Evolutionary conservation across 768 basidiomycete genomes (phyloP), one percentile per base, ranked within the genome.

Genomic region (Auricularia heimuer): DNA sequence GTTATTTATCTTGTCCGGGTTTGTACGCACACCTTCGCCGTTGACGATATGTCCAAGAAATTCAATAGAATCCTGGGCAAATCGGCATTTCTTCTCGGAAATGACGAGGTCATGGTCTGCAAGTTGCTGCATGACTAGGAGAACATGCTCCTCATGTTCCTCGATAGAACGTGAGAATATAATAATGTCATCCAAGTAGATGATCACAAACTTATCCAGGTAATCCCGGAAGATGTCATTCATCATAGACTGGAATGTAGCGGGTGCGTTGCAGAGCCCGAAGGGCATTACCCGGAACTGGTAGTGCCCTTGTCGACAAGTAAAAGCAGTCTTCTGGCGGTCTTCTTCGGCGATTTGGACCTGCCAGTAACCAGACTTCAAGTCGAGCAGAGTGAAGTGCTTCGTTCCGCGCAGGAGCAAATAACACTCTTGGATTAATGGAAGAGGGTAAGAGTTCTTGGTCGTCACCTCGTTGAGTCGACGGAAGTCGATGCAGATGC

Each of bases 161-260:
- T 76, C 75, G 2, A 78, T 65, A 0, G 73, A 68, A 14, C 76
- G 64, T 0, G 75, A 77, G 66, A 67, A 81, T 0, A 81, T 69
- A 51, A 81, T 76, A 2, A 81, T 75, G 67, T 82, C 77, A 65
- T 82, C 80, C 0, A 82, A 67, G 64, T 81, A 82, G 1, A 78
- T 73, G 58, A 81, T 75, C 7, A 81, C 42, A 64, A 78, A 81
- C 10, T 54, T 33, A 0, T 79, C 78, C 3, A 83, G 76, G n/a
- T 69, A 61, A 1, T 78, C 73, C 1, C 71, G 65, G 60, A 83
- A 80, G 21, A 81, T 73, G 2, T 66, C 36, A 0, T 72, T 80
- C 77, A 82, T 81, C 0, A 83, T 66, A 0, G 73, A 37, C 63
- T 83, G 82, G 63, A 80, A 83, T 0, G 80, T 83, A 0, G 79